These are phyloP conservation scores for Neurospora sublineolata DNA, from an alignment of 495 filamentous ascomycete species.

Conservation along the genomic window DNA sequence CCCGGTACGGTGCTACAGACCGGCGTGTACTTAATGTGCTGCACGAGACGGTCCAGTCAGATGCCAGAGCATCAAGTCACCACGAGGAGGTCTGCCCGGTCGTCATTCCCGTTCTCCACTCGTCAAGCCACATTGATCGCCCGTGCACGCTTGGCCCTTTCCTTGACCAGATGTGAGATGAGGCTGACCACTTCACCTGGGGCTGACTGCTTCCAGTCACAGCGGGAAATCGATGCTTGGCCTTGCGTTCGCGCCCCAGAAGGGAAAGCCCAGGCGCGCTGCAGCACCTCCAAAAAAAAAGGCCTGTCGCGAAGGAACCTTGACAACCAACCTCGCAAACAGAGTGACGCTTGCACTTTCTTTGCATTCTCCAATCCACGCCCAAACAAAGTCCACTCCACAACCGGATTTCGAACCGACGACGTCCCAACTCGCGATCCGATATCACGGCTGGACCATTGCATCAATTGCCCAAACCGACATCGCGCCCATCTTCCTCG, in stretches of 20 bases:
- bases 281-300: slow-evolving; percentile 17
- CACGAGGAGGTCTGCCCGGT: background rate
- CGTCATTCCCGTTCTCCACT: background rate
- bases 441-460: background rate
- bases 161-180: background rate
- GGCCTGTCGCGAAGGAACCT: background rate
- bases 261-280: slow-evolving; percentile 11
- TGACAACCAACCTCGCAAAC: background rate
- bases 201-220: background rate
- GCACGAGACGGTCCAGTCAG: background rate
- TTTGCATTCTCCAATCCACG: background rate
- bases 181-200: background rate
- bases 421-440: background rate
- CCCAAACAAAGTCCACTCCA: background rate
- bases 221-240: background rate
- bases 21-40: background rate
- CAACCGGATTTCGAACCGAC: background rate
- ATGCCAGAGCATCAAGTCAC: background rate
- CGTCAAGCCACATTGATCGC: background rate
- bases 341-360: background rate
- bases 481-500: background rate
- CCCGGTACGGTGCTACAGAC: background rate
- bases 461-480: background rate
- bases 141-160: background rate
- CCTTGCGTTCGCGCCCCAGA: background rate